Evolutionary conservation across 768 basidiomycete species (phyloP).

Genomic region (Xerocomellus amylosporus): DNA sequence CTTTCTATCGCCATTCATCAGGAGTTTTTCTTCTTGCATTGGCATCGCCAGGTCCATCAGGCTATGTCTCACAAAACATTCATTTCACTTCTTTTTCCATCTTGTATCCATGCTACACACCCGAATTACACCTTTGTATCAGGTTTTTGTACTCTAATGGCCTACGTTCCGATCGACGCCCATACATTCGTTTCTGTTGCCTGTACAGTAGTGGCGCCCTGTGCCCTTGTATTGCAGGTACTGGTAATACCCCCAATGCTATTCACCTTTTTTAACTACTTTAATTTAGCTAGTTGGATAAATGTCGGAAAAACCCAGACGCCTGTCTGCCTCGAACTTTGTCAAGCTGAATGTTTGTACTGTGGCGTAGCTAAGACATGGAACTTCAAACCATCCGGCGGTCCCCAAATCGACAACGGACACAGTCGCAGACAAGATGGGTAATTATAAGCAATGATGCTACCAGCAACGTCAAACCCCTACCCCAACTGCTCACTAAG

Average conservation of each 20-base stretch:
- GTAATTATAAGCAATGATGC: too few species aligned
- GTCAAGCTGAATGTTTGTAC: too few species aligned
- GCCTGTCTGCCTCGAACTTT: too few species aligned
- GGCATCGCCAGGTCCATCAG: neutral
- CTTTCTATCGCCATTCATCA: conserved; percentile 13
- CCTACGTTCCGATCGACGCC: neutral
- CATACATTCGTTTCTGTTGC: conserved; percentile 2
- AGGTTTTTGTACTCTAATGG: conserved; percentile 1
- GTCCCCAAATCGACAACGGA: too few species aligned
- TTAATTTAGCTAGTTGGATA: too few species aligned
- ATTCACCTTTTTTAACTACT: neutral
- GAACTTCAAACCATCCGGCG: too few species aligned
- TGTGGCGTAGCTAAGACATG: too few species aligned
- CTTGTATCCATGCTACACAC: conserved; percentile 17
- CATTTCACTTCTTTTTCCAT: neutral
- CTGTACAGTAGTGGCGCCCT: conserved; percentile 11
- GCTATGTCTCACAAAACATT: conserved; percentile 5
- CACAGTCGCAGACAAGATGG: too few species aligned
- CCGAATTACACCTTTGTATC: conserved; percentile 8
- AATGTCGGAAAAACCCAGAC: too few species aligned
- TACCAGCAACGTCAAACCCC: neutral
- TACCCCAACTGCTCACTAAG: neutral
- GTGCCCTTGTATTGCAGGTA: neutral
- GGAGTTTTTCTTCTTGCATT: conserved; percentile 5
- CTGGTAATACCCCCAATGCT: neutral